Base-by-base conservation (phyloP, 306 rosid species). In the Alnus rubra region DNA sequence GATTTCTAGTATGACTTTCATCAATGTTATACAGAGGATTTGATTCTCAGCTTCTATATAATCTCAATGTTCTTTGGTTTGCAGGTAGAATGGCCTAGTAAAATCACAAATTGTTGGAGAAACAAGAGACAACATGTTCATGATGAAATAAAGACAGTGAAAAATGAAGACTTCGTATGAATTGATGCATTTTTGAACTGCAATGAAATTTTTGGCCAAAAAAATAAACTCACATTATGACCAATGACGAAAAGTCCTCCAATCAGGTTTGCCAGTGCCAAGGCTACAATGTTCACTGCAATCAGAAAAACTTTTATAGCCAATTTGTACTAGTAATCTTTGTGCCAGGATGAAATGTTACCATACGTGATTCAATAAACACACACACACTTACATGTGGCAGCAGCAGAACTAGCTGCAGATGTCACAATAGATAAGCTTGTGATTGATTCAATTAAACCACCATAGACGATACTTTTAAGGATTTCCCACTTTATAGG, bases 381-480 rank as follows among this genome's bases (percentile, higher is more conserved):
- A 4, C 7, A 1, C 72, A 3, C 15, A 16, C 10, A 51, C 55
- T 59, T 83, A 88, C 91, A 37, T 76, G 89, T 86, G 9, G 84
- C 49, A 15, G 80, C 70, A 67, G 74, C 77, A 63, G 86, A 89
- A 79, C 89, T 82, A 37, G 89, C 88, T 51, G 91, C 88, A 10
- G 91, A 88, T 28, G 89, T 78, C 69, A 88, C 88, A 28, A 88
- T 77, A 79, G 89, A 81, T 68, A 88, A 88, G 82, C 98, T 94
- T 70, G 94, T 84, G 50, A 94, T 81, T 44, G 87, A 85, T 88
- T 94, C 97, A 55, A 75, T 35, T 71, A 92, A 82, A 79, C 98
- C 97, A 58, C 97, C 98, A 35, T 92, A 94, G 12, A 94, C 94
- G 55, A 89, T 42, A 73, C 94, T 84, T 81, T 88, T 94, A 35